Evolutionary conservation across 192 early-diverging fungal genomes (phyloP).

Genomic region (Coemansia sp.): DNA sequence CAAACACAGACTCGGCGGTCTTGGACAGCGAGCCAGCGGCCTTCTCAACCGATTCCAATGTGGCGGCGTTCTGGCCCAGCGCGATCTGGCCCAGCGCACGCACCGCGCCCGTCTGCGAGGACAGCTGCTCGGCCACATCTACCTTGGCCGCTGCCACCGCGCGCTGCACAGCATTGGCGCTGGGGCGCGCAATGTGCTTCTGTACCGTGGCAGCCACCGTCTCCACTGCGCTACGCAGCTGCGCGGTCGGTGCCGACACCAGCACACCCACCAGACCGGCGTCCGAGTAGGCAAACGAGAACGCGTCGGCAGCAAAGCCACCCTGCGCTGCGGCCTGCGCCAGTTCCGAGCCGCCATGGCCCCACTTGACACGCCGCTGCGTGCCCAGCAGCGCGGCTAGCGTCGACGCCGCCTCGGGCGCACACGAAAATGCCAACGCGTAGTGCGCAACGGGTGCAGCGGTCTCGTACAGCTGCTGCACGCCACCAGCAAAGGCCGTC

Average conservation of each 20-base stretch:
- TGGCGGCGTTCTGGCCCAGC: slow-evolving; percentile 16
- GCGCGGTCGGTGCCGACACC: slow-evolving; percentile 55
- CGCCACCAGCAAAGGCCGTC: slow-evolving; percentile 77
- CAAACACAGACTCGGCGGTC: slow-evolving; percentile 22
- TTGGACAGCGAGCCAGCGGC: slow-evolving; percentile 15
- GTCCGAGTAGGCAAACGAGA: slow-evolving; percentile 85
- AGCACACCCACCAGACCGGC: slow-evolving; percentile 86
- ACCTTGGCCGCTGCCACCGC: slow-evolving; percentile 52
- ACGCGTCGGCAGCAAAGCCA: slow-evolving; percentile 62
- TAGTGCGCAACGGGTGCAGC: slow-evolving; percentile 57
- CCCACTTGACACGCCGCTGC: slow-evolving; percentile 61
- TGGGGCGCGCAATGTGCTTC: slow-evolving; percentile 52
- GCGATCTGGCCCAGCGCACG: slow-evolving; percentile 18
- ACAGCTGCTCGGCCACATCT: slow-evolving; percentile 22
- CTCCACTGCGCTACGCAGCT: slow-evolving; percentile 61
- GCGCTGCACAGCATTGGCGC: slow-evolving; percentile 57
- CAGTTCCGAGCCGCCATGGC: slow-evolving; percentile 59
- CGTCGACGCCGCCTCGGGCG: slow-evolving; percentile 63
- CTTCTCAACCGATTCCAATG: slow-evolving; percentile 24
- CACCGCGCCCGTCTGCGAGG: slow-evolving; percentile 19
- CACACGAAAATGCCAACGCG: slow-evolving; percentile 79
- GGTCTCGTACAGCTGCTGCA: slow-evolving; percentile 68
- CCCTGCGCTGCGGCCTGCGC: slow-evolving; percentile 58
- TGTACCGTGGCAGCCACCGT: slow-evolving; percentile 58
- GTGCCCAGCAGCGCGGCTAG: slow-evolving; percentile 62